Evolutionary conservation across 78 protist genomes (phyloP), one percentile per base, ranked within the genome.

Genomic region (Pigoraptor vietnamica): DNA sequence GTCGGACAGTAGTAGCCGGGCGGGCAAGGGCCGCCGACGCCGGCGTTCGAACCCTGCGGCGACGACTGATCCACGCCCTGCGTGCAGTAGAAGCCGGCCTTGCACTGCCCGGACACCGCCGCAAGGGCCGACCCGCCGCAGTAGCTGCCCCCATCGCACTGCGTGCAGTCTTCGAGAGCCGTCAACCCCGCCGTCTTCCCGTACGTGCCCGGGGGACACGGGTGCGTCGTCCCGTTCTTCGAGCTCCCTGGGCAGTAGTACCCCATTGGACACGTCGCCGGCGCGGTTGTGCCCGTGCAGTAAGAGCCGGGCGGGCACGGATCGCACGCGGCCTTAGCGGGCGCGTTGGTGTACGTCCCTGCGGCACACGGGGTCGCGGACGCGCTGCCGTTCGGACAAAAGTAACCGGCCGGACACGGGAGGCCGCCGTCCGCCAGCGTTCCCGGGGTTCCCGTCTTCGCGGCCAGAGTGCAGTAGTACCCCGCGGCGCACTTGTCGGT

Each of bases 331-430:
- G 55, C 1, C 56, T 29, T 9, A n/a, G 29, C 48, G 34, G 84
- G 6, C 39, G 21, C n/a, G 56, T 21, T 38, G 56, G 89, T n/a
- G 32, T 24, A 38, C 23, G 89, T 86, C 34, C 89, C 89, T 9
- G 48, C 48, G 33, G 48, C n/a, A 37, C 89, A 86, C 10, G 48
- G 35, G 23, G 21, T 86, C 14, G 48, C 40, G 35, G 89, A 14
- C 34, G 56, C 2, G 81, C 38, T 10, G 37, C 87, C 84, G 34
- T 86, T 55, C 0, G 91, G 95, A 87, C 95, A 93, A 93, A 56
- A 95, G 81, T 91, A 90, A 34, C 96, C 96, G n/a, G 25, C 94
- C 0, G 95, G 95, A 36, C 96, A 95, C 37, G 32, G 48, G 34
- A 23, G 23, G 23, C 39, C 90, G 0, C 6, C 1, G 39, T 0